Conservation (phyloP, 2,329 filamentous ascomycete species). For the Aspergillus jensenii region DNA sequence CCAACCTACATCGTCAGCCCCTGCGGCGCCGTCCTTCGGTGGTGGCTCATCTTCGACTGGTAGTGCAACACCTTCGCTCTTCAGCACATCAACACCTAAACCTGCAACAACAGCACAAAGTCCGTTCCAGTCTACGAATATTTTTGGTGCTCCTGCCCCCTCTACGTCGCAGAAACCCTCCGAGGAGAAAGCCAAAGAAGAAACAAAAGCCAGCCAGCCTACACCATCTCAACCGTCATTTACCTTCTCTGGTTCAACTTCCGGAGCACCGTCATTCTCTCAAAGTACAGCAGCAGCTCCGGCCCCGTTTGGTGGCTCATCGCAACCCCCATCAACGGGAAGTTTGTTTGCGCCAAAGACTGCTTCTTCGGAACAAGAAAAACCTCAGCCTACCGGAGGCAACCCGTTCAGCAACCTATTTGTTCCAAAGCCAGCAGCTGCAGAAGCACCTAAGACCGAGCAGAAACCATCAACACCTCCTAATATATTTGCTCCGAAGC, state of each 20-base stretch:
- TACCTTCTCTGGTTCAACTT: constrained; percentile 14
- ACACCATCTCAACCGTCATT: constrained; percentile 15
- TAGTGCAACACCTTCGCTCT: constrained; percentile 19
- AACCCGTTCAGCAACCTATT: constrained; percentile 25
- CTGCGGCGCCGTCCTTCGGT: constrained; percentile 16
- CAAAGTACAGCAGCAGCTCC: constrained; percentile 14
- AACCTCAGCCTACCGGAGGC: constrained; percentile 13
- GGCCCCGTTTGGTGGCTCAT: constrained; percentile 13
- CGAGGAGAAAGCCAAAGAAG: constrained; percentile 15
- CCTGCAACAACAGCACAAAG: constrained; percentile 19
- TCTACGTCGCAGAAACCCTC: constrained; percentile 12
- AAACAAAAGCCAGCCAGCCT: constrained; percentile 12
- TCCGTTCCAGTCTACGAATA: constrained; percentile 23
- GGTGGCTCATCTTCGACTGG: constrained; percentile 11
- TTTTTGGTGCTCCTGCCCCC: constrained; percentile 16
- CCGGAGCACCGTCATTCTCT: constrained; percentile 20
- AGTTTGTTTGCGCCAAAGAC: constrained; percentile 26
- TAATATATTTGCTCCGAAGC: constrained; percentile 19
- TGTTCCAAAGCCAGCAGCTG: constrained; percentile 15
- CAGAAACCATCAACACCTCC: constrained; percentile 15
- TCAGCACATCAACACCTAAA: constrained; percentile 17
- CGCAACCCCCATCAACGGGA: constrained; percentile 21
- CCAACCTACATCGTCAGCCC: constrained; percentile 16
- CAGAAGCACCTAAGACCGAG: constrained; percentile 15
- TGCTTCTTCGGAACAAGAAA: constrained; percentile 14